Base-by-base conservation (phyloP, 2,329 filamentous ascomycete species). In the Penicillium sp. region DNA sequence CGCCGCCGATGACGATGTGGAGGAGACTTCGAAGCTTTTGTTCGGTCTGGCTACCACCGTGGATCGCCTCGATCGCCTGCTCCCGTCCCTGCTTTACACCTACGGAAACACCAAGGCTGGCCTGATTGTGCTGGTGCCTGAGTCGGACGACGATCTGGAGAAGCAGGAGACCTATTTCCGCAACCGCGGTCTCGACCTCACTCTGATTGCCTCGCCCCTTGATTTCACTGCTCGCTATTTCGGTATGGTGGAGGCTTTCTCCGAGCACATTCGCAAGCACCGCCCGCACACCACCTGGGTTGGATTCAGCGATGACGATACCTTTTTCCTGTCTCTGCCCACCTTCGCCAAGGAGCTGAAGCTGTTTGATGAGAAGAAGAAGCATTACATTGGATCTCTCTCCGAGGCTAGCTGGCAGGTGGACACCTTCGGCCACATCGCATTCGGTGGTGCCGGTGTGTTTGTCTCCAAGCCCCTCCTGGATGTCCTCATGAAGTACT, bases 371-470 rank as follows among this genome's bases (percentile, higher is more conserved):
- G 61, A 68, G 24, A 73, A 60, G 56, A 73, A 76, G 66, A 74
- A 73, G 59, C 73, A 78, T 58, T 78, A 78, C 60, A 77, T 78
- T 64, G 76, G 76, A 54, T 68, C 74, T 49, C 62, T 77, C 27
- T 78, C 76, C 2, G 76, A 78, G 61, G 74, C 75, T 50, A 74
- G 70, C 67, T 75, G 73, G 74, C 75, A 78, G 57, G 74, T 78
- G 42, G 73, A 76, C 50, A 76, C 71, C 37, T 78, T 77, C 59
- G 76, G 76, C 27, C 71, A 75, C 61, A 76, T 78, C 56, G 76
- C 72, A 39, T 78, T 78, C 60, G 76, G 76, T 54, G 76, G 76
- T 58, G 76, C 73, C n/a, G 76, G 76, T 64, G 74, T 77, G 22
- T 77, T 78, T 46, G 70, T 78, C 16, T 78, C 76, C 11, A 71